Evolutionary conservation across 257 asterid species (phyloP).

Genomic region (Datura wrightii): DNA sequence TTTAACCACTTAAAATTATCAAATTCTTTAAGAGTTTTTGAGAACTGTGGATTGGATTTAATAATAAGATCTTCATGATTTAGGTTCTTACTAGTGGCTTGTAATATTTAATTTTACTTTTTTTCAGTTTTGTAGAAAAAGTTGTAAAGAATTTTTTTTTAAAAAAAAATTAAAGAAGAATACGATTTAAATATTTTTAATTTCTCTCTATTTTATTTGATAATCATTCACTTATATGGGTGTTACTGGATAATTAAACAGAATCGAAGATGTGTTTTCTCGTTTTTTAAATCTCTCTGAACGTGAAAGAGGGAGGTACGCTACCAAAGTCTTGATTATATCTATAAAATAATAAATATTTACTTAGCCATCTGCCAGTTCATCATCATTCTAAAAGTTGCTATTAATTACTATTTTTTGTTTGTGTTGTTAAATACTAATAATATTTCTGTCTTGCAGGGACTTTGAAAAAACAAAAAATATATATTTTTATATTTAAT

Average conservation of each 20-base stretch:
- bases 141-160: too few relatives aligned
- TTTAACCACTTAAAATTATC: background rate
- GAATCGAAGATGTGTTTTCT: conserved; percentile 34
- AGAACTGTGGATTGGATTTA: background rate
- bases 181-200: background rate
- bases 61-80: background rate
- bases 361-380: background rate
- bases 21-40: background rate
- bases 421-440: background rate
- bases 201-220: background rate
- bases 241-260: background rate
- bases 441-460: background rate
- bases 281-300: conserved; percentile 33
- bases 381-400: too few relatives aligned
- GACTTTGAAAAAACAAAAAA: too few relatives aligned
- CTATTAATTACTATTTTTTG: too few relatives aligned
- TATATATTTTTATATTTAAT: too few relatives aligned
- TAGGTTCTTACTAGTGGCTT: background rate
- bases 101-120: background rate
- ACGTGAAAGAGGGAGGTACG: conserved; percentile 32
- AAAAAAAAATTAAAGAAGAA: too few relatives aligned
- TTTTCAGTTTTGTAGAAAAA: background rate
- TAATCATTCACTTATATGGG: background rate
- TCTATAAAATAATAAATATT: too few relatives aligned
- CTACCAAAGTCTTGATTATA: background rate